A percentile compares a stretch with the other conserved stretches of the same genome.
phyloP scores from a whole-genome alignment of 2,329 filamentous ascomycete genomes.

The Pyricularia sp. region DNA sequence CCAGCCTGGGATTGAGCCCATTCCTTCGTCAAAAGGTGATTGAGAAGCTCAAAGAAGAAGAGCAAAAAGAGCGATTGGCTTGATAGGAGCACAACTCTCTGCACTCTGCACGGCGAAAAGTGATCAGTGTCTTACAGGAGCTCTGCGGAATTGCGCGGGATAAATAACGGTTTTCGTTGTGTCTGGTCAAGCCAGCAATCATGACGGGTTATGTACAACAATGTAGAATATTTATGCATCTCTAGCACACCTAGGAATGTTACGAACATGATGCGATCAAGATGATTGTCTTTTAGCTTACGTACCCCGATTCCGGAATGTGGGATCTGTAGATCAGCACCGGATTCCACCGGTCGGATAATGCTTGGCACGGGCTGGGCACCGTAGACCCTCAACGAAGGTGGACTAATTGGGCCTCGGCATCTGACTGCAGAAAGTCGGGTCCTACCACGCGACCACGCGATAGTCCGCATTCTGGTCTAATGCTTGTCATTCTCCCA shows the following conservation, averaged over 20 bases:
- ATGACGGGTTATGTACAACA: background rate
- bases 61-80: slow-evolving; percentile 18
- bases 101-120: background rate
- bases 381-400: background rate
- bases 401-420: background rate
- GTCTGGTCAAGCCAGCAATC: background rate
- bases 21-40: slow-evolving; percentile 42
- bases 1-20: slow-evolving; percentile 38
- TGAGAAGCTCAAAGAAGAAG: slow-evolving; percentile 38
- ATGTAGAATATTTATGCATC: background rate
- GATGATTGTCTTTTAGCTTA: background rate
- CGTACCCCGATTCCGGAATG: background rate
- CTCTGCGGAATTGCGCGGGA: background rate
- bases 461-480: background rate
- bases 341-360: background rate
- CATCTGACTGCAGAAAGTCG: background rate
- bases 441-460: background rate
- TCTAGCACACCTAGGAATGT: background rate
- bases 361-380: background rate
- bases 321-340: background rate
- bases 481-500: background rate
- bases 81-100: background rate
- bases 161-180: background rate
- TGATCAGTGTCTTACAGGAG: background rate
- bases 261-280: background rate